Evolutionary conservation across 2,329 filamentous ascomycete genomes (phyloP), one percentile per base, ranked within the genome.

Genomic region (Microdochium trichocladiopsis): DNA sequence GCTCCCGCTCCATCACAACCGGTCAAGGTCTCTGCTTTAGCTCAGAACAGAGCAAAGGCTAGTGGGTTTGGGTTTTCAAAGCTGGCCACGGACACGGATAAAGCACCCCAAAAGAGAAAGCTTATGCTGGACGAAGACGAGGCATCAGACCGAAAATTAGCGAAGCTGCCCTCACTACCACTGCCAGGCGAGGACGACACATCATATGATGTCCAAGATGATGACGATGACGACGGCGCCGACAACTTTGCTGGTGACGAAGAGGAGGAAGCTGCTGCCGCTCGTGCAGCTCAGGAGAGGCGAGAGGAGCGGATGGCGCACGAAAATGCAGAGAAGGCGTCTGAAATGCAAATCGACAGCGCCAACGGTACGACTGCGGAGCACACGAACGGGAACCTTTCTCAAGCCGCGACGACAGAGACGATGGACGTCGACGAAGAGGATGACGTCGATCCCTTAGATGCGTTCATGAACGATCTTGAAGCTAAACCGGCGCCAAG

Each of bases 401-500:
- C 50, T 36, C 57, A 45, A 41, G 56, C 52, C 31, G 63, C 57
- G 18, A 53, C 60, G 47, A 59, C 55, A 50, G 76, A 78, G 31
- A 63, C 71, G 31, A 86, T 85, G 80, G 76, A 83, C 25, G 70
- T 82, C 54, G 82, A 84, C 58, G 71, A 83, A 52, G 85, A 90
- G 51, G 89, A 91, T 47, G 83, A 89, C 28, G 72, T 94, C 33
- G 94, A 99, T 66, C 90, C 94, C 8, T 75, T 99, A 36, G 94
- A 99, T 72, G 93, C 91, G n/a, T 99, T 95, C 73, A 99, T 99
- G 94, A 87, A 84, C 50, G 82, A 80, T 55, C 75, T 84, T 16
- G 76, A 79, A 51, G 82, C 52, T 68, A 79, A 56, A 53, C 63
- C 56, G n/a, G 55, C 33, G 23, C 67, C 49, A 61, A 65, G n/a